Base-by-base conservation (phyloP, 108 stramenopile species). In the Pseudonitzschia pungens region DNA sequence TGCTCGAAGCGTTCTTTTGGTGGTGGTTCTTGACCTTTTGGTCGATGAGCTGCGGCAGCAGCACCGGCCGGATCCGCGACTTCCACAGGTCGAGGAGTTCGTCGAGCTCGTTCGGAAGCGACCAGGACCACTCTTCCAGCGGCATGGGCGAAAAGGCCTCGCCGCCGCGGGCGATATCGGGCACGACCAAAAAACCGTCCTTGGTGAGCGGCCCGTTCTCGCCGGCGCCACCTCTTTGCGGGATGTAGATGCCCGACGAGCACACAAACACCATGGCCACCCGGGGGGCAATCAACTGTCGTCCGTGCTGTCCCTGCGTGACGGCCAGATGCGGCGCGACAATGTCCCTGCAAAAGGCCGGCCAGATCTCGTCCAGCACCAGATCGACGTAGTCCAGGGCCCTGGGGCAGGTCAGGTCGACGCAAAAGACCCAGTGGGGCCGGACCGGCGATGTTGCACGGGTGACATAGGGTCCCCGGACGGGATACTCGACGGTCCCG, bases 81-180 rank as follows among this genome's bases (percentile, higher is more conserved):
- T 22, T 77, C 66, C 86, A 79, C 18, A 63, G 20, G 7, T 31
- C 31, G 29, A 50, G 10, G 7, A 72, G 18, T 2, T 27, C 27
- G 8, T 40, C 69, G 44, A 28, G 48, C 68, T 77, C 43, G 42
- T 65, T 66, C 1, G 54, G 43, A 18, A 93, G 45, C 55, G 80
- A 84, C 66, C 83, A 84, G 0, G 90, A 84, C 81, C 82, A 91
- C 44, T 76, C 76, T 18, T 73, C 5, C 4, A 89, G 64, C 16
- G 92, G 92, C 24, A 89, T 48, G 16, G 90, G 92, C 77, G 74
- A 80, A 70, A 89, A 91, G 16, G 90, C 90, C 62, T 91, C 89
- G 28, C 87, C 89, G 28, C 87, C 85, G 31, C 70, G 79, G 4
- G 57, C 57, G 9, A 94, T 84, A 69, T 94, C 92, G 15, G 92